Conservation (phyloP, 2,329 filamentous ascomycete genomes). For the Raffaelea albimanens region DNA sequence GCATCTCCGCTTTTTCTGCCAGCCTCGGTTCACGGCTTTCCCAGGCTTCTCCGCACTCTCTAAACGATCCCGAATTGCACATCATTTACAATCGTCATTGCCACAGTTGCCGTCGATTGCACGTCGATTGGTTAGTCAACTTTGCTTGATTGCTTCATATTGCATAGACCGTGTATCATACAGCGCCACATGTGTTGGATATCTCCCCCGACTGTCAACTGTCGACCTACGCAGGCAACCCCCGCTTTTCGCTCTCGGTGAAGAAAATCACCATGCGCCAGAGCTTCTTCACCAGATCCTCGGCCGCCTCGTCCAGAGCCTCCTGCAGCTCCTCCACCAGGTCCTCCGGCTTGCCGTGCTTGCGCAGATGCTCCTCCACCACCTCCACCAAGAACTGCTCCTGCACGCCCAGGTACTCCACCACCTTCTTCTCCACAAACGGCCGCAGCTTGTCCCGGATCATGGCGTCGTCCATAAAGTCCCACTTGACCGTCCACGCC, state of each 20-base stretch:
- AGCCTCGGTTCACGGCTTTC: no score
- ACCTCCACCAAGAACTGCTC: conserved; percentile 93
- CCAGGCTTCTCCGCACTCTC: no score
- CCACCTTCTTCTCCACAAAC: conserved; percentile 96
- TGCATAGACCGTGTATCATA: no score
- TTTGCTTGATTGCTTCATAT: no score
- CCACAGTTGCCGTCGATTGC: no score
- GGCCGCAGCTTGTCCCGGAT: conserved; percentile 81
- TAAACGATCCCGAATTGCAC: no score
- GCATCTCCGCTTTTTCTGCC: no score
- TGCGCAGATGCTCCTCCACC: conserved; percentile 77
- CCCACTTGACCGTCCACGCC: conserved; percentile 90
- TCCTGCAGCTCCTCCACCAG: conserved; percentile 78
- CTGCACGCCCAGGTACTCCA: conserved; percentile 92
- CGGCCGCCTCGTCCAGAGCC: conserved; percentile 90
- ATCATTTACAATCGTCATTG: no score
- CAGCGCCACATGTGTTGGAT: no score
- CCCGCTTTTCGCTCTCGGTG: conserved; percentile 86
- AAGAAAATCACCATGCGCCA: conserved; percentile 99
- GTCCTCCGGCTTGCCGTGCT: conserved; percentile 64
- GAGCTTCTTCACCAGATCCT: conserved; percentile 88
- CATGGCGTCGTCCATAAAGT: conserved; percentile 72
- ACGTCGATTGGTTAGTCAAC: no score
- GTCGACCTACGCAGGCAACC: conserved; percentile 52
- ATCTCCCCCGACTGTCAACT: neutral